A percentile compares a stretch with the other conserved stretches of the same genome.
phyloP scores from a whole-genome alignment of 1,284 basidiomycete species.

The Ceratobasidium sp. region DNA sequence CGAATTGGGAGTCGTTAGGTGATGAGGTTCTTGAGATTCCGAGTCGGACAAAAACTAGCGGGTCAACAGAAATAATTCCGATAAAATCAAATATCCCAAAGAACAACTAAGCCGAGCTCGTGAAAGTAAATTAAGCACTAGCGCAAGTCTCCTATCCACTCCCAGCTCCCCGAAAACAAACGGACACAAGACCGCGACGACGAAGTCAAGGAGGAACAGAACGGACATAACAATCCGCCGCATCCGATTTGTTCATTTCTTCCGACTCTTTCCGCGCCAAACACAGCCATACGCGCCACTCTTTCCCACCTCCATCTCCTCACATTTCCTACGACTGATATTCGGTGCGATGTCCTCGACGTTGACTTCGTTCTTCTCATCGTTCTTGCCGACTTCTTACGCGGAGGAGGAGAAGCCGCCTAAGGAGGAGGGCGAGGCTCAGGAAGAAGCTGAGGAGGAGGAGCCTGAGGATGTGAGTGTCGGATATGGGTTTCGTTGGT shows the following conservation, averaged over 20 bases:
- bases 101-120: too few relatives aligned
- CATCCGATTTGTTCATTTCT: slow-evolving; percentile 10
- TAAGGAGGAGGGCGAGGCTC: slow-evolving; percentile 62
- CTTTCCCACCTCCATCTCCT: slow-evolving; percentile 30
- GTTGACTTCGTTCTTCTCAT: slow-evolving; percentile 70
- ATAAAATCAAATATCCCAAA: too few relatives aligned
- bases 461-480: slow-evolving; percentile 85
- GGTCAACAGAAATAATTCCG: too few relatives aligned
- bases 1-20: too few relatives aligned
- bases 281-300: slow-evolving; percentile 1
- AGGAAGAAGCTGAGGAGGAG: slow-evolving; percentile 64
- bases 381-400: slow-evolving; percentile 64
- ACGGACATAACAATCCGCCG: slow-evolving; percentile 18
- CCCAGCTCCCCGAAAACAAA: too few relatives aligned
- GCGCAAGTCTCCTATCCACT: too few relatives aligned
- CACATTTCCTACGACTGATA: too few relatives aligned
- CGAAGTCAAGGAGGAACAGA: too few relatives aligned
- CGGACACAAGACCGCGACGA: too few relatives aligned
- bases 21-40: too few relatives aligned
- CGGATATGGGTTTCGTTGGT: background rate
- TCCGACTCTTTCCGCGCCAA: slow-evolving; percentile 28
- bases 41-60: too few relatives aligned
- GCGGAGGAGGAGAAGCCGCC: slow-evolving; percentile 57
- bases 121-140: too few relatives aligned
- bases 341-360: background rate